Percentiles rank a stretch among this genome's conserved stretches.
Conservation (phyloP, 2,329 filamentous ascomycete genomes). For the Botrytis tulipae region DNA sequence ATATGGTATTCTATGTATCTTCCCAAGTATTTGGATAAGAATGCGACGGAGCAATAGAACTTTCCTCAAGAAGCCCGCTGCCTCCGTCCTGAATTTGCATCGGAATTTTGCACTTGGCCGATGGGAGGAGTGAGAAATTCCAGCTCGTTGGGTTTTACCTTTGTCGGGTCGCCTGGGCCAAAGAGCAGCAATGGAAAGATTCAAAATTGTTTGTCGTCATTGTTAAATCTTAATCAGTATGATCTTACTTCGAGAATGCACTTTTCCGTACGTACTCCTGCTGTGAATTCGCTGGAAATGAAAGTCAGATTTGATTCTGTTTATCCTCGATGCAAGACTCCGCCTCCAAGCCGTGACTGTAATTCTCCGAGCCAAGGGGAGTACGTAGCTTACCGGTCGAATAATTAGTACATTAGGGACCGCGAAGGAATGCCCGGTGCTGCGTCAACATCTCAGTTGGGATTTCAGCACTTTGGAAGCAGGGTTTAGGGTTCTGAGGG, state of each 20-base stretch:
- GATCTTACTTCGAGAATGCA: neutral
- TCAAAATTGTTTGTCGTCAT: neutral
- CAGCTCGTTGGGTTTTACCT: neutral
- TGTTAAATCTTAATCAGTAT: neutral
- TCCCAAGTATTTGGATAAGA: neutral
- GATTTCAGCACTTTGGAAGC: constrained; percentile 3
- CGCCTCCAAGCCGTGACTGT: neutral
- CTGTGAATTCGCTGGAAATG: neutral
- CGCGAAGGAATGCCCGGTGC: constrained; percentile 13
- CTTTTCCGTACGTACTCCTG: neutral
- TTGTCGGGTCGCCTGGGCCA: neutral
- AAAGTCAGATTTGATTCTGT: neutral
- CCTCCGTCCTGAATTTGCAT: neutral
- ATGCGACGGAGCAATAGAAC: neutral
- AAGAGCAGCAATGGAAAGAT: neutral
- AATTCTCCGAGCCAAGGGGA: constrained; percentile 1
- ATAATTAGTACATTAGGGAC: neutral
- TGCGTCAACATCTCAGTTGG: neutral
- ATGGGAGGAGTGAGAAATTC: neutral
- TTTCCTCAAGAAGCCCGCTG: neutral
- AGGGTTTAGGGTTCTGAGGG: neutral
- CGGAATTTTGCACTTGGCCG: neutral
- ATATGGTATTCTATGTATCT: neutral
- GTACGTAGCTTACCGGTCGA: constrained; percentile 6
- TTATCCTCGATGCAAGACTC: constrained; percentile 2